A percentile compares a stretch with the other conserved stretches of the same genome.
phyloP scores from a whole-genome alignment of 257 asterid genomes.

The Orobanche coerulescens region DNA sequence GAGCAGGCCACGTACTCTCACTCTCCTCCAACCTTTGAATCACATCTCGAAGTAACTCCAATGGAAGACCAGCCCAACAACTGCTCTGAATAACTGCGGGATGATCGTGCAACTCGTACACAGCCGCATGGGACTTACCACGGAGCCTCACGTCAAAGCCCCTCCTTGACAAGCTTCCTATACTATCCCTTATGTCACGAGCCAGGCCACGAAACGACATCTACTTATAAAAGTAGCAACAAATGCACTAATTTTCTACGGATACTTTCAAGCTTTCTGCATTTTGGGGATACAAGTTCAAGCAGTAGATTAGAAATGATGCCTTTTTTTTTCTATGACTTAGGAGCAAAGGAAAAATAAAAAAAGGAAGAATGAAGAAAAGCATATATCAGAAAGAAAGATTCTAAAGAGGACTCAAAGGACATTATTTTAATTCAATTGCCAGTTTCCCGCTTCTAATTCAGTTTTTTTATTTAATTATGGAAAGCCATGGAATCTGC shows the following conservation, averaged over 20 bases:
- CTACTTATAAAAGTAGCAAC: constrained; percentile 19
- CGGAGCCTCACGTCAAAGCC: constrained; percentile 40
- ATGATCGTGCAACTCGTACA: constrained; percentile 68
- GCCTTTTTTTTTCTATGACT: constrained; percentile 38
- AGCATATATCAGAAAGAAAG: constrained; percentile 82
- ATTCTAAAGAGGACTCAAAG: constrained; percentile 51
- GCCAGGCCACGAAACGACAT: constrained; percentile 83
- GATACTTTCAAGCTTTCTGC: constrained; percentile 19
- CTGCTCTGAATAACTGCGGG: constrained; percentile 57
- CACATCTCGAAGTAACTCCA: constrained; percentile 73
- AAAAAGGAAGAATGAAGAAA: constrained; percentile 36
- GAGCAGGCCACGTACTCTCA: constrained; percentile 81
- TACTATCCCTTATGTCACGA: constrained; percentile 74
- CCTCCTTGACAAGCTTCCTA: constrained; percentile 73
- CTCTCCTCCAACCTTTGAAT: constrained; percentile 71
- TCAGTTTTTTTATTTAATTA: not conserved
- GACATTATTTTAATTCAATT: constrained; percentile 27
- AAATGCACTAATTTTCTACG: constrained; percentile 4
- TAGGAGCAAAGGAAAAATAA: constrained; percentile 49
- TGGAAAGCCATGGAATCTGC: constrained; percentile 5
- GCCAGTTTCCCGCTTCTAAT: constrained; percentile 30
- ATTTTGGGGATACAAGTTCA: not conserved
- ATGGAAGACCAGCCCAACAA: constrained; percentile 83
- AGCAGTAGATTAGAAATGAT: constrained; percentile 20
- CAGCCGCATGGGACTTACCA: constrained; percentile 70